Conservation (phyloP, 805 yeast species). For the Zygotorulaspora sp. region DNA sequence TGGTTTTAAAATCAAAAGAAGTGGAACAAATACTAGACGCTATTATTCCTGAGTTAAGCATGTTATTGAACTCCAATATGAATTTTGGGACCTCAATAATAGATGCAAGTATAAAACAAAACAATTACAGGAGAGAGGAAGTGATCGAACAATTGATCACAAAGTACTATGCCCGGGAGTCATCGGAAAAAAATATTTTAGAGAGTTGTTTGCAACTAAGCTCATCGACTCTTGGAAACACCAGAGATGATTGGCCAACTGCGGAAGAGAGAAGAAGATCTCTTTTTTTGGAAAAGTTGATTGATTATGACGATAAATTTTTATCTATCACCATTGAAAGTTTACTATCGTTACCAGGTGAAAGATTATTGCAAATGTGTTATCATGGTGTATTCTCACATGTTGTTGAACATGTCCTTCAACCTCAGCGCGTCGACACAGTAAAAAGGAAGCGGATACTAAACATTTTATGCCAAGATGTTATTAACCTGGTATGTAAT, state of each 20-base stretch:
- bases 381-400: slow-evolving; percentile 88
- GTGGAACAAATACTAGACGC: slow-evolving; percentile 58
- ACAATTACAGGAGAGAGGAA: slow-evolving; percentile 55
- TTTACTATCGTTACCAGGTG: slow-evolving; percentile 55
- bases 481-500: slow-evolving; percentile 64
- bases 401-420: slow-evolving; percentile 67
- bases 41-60: slow-evolving; percentile 61
- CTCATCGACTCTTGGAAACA: slow-evolving; percentile 72
- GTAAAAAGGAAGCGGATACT: slow-evolving; percentile 64
- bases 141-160: slow-evolving; percentile 48
- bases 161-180: slow-evolving; percentile 41
- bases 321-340: slow-evolving; percentile 56
- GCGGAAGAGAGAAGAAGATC: slow-evolving; percentile 82
- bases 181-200: slow-evolving; percentile 45
- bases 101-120: slow-evolving; percentile 57
- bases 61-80: slow-evolving; percentile 59
- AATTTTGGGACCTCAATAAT: slow-evolving; percentile 65
- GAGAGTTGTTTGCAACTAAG: slow-evolving; percentile 64
- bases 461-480: slow-evolving; percentile 56
- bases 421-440: slow-evolving; percentile 43
- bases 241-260: slow-evolving; percentile 87
- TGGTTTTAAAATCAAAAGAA: slow-evolving; percentile 58
- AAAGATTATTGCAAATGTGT: slow-evolving; percentile 67
- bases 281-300: slow-evolving; percentile 64
- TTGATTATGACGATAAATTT: slow-evolving; percentile 61